These are phyloP conservation scores for Zasmidium angulare DNA, from an alignment of 2,329 filamentous ascomycete species.

Conservation along the genomic window DNA sequence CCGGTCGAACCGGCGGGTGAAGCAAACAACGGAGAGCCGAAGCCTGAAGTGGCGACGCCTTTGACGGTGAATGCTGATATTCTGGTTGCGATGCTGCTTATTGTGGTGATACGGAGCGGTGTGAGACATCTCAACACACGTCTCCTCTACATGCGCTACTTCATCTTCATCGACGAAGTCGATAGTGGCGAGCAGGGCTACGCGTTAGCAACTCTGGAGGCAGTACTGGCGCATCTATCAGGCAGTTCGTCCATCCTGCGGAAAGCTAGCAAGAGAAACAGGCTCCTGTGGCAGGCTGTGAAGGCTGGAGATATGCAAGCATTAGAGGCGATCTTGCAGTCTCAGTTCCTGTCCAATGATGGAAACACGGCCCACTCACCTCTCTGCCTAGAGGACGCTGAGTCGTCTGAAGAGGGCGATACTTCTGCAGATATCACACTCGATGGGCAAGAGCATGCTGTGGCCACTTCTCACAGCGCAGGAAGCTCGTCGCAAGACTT, in stretches of 20 bases:
- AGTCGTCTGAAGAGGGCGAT: slow-evolving; percentile 24
- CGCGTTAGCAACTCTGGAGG: slow-evolving; percentile 92
- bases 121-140: slow-evolving; percentile 84
- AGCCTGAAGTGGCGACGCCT: slow-evolving; percentile 48
- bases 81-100: slow-evolving; percentile 82
- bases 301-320: slow-evolving; percentile 73
- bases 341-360: slow-evolving; percentile 36
- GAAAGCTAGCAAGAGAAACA: slow-evolving; percentile 82
- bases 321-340: slow-evolving; percentile 77
- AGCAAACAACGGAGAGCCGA: slow-evolving; percentile 28
- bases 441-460: background rate
- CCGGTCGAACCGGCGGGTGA: slow-evolving; percentile 18
- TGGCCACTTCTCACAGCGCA: background rate
- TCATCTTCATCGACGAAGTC: slow-evolving; percentile 96
- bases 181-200: slow-evolving; percentile 96
- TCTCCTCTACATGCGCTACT: slow-evolving; percentile 92
- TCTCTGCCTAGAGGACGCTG: slow-evolving; percentile 17
- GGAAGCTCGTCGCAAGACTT: slow-evolving; percentile 24
- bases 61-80: slow-evolving; percentile 83
- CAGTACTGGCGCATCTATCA: slow-evolving; percentile 83
- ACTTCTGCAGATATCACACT: slow-evolving; percentile 8
- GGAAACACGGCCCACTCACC: slow-evolving; percentile 19
- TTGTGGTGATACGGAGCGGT: slow-evolving; percentile 89
- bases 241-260: slow-evolving; percentile 79
- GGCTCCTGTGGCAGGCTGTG: slow-evolving; percentile 81